phyloP scores from a whole-genome alignment of 768 basidiomycete species.

The Amanita muscaria region DNA sequence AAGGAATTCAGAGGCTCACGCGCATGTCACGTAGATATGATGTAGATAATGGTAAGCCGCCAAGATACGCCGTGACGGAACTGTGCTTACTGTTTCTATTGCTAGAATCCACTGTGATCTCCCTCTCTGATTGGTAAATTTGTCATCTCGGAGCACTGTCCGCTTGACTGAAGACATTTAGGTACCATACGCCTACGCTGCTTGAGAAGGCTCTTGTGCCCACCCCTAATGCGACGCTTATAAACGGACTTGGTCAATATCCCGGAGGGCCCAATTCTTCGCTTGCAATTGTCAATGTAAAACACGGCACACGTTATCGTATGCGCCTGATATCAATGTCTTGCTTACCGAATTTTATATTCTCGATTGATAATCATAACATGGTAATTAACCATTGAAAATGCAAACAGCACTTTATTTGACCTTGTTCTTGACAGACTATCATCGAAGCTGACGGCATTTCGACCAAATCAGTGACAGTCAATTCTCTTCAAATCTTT shows the following conservation, averaged over 20 bases:
- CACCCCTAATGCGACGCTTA: conserved; percentile 33
- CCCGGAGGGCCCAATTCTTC: conserved; percentile 28
- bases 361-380: conserved; percentile 36
- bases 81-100: neutral
- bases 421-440: conserved; percentile 11
- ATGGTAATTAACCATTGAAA: conserved; percentile 17
- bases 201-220: conserved; percentile 15
- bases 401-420: no score
- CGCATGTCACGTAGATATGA: conserved; percentile 15
- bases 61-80: no score
- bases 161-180: no score
- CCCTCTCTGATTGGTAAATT: conserved; percentile 42
- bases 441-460: conserved; percentile 35
- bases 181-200: conserved; percentile 27
- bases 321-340: conserved; percentile 45
- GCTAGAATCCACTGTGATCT: conserved; percentile 31
- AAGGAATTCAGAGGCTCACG: no score
- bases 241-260: conserved; percentile 45
- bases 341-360: conserved; percentile 36
- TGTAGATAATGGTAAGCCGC: conserved; percentile 14
- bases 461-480: conserved; percentile 22
- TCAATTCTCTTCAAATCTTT: conserved; percentile 34
- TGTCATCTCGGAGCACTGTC: no score
- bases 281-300: conserved; percentile 38
- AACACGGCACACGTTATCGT: conserved; percentile 35